Percentiles rank a stretch among this genome's conserved stretches.
phyloP scores from a whole-genome alignment of 1,284 basidiomycete genomes.

The Fomitopsis betulina region DNA sequence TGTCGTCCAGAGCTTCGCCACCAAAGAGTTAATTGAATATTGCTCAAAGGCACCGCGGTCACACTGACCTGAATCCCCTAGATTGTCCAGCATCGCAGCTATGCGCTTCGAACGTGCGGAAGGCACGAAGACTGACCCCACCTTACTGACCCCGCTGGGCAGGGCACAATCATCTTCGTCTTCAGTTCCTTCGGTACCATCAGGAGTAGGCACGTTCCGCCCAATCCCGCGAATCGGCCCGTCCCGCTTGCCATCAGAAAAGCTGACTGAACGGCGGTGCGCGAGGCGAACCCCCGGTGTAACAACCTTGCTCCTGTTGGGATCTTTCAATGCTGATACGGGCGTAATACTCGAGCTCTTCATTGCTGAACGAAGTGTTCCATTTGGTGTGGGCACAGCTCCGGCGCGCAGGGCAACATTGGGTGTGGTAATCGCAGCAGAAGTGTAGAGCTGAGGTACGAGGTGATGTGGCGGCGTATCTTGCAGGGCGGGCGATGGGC shows the following conservation, averaged over 20 bases:
- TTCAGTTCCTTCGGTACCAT: constrained; percentile 34
- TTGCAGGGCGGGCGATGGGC: constrained; percentile 11
- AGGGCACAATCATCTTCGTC: constrained; percentile 27
- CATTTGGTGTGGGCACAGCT: constrained; percentile 28
- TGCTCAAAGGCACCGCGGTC: neutral
- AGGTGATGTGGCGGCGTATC: constrained; percentile 15
- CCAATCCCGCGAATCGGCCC: constrained; percentile 75
- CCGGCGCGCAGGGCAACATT: constrained; percentile 12
- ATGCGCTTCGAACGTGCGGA: constrained; percentile 77
- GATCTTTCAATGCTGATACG: constrained; percentile 49
- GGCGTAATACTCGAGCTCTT: constrained; percentile 51
- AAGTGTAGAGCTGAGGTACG: constrained; percentile 6
- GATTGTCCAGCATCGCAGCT: constrained; percentile 67
- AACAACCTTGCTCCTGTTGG: constrained; percentile 37
- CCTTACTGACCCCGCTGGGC: constrained; percentile 10
- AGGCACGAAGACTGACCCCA: constrained; percentile 35
- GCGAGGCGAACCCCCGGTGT: constrained; percentile 45
- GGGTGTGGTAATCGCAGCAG: constrained; percentile 15
- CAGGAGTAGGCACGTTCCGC: constrained; percentile 28
- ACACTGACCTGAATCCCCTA: constrained; percentile 61
- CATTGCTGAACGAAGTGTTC: constrained; percentile 49
- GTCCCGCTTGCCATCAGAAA: constrained; percentile 85
- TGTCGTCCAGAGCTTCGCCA: constrained; percentile 38
- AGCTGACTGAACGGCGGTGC: constrained; percentile 83
- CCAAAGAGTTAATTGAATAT: neutral